phyloP scores from a whole-genome alignment of 148 eudicot species.

The Fagopyrum tataricum region DNA sequence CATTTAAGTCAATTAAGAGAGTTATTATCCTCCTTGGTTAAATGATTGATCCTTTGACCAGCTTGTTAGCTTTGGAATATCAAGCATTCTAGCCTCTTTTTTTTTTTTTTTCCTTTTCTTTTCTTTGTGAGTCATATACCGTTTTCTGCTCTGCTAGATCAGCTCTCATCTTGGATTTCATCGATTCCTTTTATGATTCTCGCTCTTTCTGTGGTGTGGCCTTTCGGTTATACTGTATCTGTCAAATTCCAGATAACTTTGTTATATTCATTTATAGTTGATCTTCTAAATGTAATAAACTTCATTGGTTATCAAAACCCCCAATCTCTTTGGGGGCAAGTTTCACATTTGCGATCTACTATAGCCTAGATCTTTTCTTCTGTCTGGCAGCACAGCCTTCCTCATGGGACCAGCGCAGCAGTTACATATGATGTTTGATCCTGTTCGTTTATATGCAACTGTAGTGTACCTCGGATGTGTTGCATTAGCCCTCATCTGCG shows the following conservation, averaged over 20 bases:
- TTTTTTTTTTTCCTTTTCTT: neutral
- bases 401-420: constrained; percentile 78
- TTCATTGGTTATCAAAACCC: neutral
- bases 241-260: neutral
- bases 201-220: neutral
- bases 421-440: constrained; percentile 85
- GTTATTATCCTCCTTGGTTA: neutral
- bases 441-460: constrained; percentile 77
- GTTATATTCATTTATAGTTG: neutral
- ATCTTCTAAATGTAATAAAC: neutral
- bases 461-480: constrained; percentile 69
- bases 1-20: neutral
- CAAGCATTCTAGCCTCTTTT: neutral
- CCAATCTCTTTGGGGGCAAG: neutral
- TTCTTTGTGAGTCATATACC: neutral
- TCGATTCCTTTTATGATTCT: neutral
- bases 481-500: constrained; percentile 67
- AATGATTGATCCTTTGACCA: neutral
- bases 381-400: constrained; percentile 86
- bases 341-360: constrained; percentile 1
- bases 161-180: neutral
- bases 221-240: neutral
- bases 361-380: constrained; percentile 18
- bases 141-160: neutral
- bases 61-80: neutral